These are phyloP conservation scores for Saccharomycopsis sp. DNA, from an alignment of 805 yeast species.

Conservation along the genomic window DNA sequence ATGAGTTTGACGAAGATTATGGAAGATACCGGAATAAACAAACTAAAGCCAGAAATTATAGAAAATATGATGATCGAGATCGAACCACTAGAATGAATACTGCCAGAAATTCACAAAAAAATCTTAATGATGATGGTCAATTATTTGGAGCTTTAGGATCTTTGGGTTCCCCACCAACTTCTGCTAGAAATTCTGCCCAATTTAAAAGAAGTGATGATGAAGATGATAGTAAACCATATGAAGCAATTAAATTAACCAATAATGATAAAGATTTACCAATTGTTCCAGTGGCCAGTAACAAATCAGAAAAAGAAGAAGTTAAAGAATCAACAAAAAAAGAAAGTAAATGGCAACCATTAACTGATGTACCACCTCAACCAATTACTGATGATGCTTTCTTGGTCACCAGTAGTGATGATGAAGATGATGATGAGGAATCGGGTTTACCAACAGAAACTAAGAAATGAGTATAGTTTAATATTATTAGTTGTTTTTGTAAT, in stretches of 20 bases:
- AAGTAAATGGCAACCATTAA: constrained; percentile 19
- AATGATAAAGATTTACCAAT: constrained; percentile 16
- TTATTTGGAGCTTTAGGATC: constrained; percentile 19
- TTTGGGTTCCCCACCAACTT: constrained; percentile 17
- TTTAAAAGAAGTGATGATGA: constrained; percentile 12
- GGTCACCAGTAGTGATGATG: constrained; percentile 19
- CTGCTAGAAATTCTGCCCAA: constrained; percentile 16
- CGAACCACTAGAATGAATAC: constrained; percentile 1
- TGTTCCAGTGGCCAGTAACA: constrained; percentile 6
- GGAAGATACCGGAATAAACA: not conserved
- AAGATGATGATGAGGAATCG: constrained; percentile 15
- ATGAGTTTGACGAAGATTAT: constrained; percentile 13
- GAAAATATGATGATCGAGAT: not conserved
- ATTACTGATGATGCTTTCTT: constrained; percentile 16
- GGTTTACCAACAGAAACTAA: not conserved
- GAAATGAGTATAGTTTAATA: not conserved
- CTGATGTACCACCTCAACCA: constrained; percentile 17
- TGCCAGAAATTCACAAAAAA: constrained; percentile 11
- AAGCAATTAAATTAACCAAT: constrained; percentile 12
- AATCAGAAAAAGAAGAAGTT: not conserved
- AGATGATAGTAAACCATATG: not conserved
- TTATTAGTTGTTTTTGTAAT: not conserved
- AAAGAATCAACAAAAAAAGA: not conserved
- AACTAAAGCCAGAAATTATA: not conserved
- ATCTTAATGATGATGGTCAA: constrained; percentile 6